These are phyloP conservation scores for Ustilago curta DNA, from an alignment of 1,284 basidiomycete species.

Conservation along the genomic window DNA sequence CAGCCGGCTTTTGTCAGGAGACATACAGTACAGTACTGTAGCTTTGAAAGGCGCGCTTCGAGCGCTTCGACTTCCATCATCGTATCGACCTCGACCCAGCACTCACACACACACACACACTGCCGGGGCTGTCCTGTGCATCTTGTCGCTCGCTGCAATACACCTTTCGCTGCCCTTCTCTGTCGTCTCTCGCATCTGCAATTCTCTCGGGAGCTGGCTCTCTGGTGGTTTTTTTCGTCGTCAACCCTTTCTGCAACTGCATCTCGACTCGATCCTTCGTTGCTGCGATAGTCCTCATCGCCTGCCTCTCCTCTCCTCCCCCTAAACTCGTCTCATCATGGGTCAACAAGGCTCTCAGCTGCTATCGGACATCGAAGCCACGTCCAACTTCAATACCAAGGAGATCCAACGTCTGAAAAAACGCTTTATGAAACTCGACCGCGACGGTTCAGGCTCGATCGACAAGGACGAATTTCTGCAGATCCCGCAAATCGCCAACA, in stretches of 20 bases:
- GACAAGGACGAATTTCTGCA: slow-evolving; percentile 98
- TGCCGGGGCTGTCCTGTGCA: slow-evolving; percentile 6
- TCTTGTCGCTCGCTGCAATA: background rate
- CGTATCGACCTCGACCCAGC: background rate
- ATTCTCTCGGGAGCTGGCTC: slow-evolving; percentile 11
- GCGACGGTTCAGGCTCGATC: slow-evolving; percentile 96
- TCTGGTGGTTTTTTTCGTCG: slow-evolving; percentile 2
- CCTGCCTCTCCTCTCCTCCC: too few relatives aligned
- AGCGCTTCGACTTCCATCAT: slow-evolving; percentile 1
- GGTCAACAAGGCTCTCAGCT: slow-evolving; percentile 81
- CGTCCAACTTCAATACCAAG: slow-evolving; percentile 77
- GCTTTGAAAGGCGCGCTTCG: background rate
- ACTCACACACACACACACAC: too few relatives aligned
- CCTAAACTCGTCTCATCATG: slow-evolving; percentile 54
- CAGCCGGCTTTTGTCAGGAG: background rate
- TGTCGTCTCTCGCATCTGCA: background rate
- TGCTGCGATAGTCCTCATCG: too few relatives aligned
- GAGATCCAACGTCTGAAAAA: slow-evolving; percentile 85
- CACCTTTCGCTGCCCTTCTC: background rate
- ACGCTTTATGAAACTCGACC: slow-evolving; percentile 98
- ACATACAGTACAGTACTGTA: too few relatives aligned
- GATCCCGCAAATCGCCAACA: slow-evolving; percentile 98
- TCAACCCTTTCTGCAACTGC: background rate
- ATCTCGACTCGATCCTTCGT: background rate
- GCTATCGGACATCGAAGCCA: slow-evolving; percentile 92